Evolutionary conservation across 2,329 filamentous ascomycete species (phyloP), one percentile per base, ranked within the genome.

Genomic region (Aspergillus jensenii): DNA sequence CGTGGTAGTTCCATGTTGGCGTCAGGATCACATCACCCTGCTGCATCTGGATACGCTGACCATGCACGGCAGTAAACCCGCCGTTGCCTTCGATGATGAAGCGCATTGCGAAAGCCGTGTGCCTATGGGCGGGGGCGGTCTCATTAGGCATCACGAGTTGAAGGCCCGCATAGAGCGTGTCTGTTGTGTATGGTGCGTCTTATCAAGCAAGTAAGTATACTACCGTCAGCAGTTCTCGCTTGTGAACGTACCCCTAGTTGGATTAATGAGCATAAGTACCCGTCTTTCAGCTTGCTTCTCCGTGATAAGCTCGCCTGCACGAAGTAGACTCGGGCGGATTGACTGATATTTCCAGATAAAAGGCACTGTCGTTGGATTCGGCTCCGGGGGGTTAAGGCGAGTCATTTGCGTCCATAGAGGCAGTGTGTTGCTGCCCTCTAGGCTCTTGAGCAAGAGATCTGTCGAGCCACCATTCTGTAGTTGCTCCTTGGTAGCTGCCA

Each of bases 1-100:
- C 84, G 59, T 85, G 83, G 77, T 81, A 86, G 64, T 84, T 80
- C 83, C 83, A 86, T 0, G 77, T 80, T 0, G 83, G 84, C 0
- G 84, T 86, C 1, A 85, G 68, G 14, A 86, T 81, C 1, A 86
- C 80, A 60, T 86, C 83, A 8, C 83, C 82, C 2, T 78, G 74
- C 19, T 74, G 65, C 67, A 86, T 81, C 2, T 73, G 69, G 61
- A 86, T 81, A 54, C 81, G 78, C 43, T 75, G 71, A 5, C 84
- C 82, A 50, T 84, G 81, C 0, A 86, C 81, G 1, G 83, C 82
- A 0, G 84, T 86, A 64, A 85, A 86, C 1, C 83, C 79, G 1
- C 52, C 52, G 12, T 77, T 69, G 2, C 83, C 82, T 55, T 85
- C 82, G 21, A 86, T 83, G 59, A 86, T 83, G 69, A 85, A 85